phyloP scores from a whole-genome alignment of 768 basidiomycete genomes.

The Mrakia blollopis region DNA sequence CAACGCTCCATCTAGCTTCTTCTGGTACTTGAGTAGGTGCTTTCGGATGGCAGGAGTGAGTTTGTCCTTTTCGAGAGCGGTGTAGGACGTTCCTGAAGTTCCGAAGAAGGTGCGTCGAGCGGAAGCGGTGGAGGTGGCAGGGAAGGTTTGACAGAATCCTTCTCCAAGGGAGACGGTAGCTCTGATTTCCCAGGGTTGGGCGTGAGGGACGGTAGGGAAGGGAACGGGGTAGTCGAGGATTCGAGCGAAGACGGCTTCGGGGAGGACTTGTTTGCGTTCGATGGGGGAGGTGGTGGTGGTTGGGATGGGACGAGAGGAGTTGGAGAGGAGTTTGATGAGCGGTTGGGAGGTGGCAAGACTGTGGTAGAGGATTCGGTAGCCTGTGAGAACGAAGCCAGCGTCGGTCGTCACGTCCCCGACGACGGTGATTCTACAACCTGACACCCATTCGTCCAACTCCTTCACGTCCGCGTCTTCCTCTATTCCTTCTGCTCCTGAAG shows the following conservation, averaged over 20 bases:
- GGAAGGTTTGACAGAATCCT: background rate
- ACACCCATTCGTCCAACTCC: background rate
- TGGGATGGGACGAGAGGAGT: background rate
- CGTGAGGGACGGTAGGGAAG: slow-evolving; percentile 8
- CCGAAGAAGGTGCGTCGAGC: background rate
- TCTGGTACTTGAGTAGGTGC: slow-evolving; percentile 3
- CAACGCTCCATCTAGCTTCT: background rate
- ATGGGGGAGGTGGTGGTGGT: background rate
- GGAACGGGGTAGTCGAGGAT: slow-evolving; percentile 15
- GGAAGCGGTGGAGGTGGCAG: background rate
- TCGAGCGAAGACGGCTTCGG: background rate
- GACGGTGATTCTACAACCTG: slow-evolving; percentile 7
- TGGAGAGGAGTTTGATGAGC: slow-evolving; percentile 3
- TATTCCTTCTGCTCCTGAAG: background rate
- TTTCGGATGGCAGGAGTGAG: background rate
- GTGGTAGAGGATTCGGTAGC: slow-evolving; percentile 12
- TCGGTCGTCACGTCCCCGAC: slow-evolving; percentile 1
- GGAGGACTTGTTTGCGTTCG: background rate
- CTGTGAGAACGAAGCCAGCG: slow-evolving; percentile 5
- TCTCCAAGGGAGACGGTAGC: slow-evolving; percentile 3
- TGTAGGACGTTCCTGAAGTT: background rate
- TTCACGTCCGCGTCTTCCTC: slow-evolving; percentile 3
- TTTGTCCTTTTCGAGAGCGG: background rate
- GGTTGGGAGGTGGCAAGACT: slow-evolving; percentile 8
- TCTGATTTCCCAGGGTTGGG: slow-evolving; percentile 1